Evolutionary conservation across 768 basidiomycete genomes (phyloP).

Genomic region (Phallus indusiatus): DNA sequence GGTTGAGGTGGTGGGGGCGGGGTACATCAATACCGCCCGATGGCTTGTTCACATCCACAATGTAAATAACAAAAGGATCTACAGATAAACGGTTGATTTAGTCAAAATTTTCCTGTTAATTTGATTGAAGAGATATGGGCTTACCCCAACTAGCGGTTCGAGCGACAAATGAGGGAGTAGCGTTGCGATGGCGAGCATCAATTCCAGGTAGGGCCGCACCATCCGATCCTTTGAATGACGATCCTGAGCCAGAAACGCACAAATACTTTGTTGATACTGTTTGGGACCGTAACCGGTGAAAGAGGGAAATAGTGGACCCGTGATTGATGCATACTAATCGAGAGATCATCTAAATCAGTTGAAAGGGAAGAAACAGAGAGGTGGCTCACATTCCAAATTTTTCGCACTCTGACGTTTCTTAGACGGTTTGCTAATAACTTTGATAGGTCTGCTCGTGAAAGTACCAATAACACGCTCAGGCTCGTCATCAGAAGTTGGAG

Average conservation of each 20-base stretch:
- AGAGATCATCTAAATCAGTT: conserved; percentile 11
- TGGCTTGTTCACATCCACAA: conserved; percentile 86
- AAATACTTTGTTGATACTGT: conserved; percentile 95
- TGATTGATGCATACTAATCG: conserved; percentile 83
- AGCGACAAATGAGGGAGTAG: conserved; percentile 80
- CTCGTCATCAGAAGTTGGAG: conserved; percentile 70
- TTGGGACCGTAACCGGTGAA: conserved; percentile 92
- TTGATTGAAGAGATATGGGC: conserved; percentile 17
- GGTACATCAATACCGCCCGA: conserved; percentile 67
- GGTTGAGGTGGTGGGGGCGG: conserved; percentile 73
- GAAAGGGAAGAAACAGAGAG: conserved; percentile 13
- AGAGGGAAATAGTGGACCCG: conserved; percentile 89
- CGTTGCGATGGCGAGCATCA: conserved; percentile 58
- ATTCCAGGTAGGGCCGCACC: conserved; percentile 79
- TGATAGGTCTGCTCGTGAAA: conserved; percentile 92
- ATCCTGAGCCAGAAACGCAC: conserved; percentile 87
- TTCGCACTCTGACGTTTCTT: conserved; percentile 94
- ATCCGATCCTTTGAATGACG: conserved; percentile 90
- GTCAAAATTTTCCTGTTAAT: background rate
- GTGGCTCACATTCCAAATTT: conserved; percentile 74
- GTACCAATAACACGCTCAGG: conserved; percentile 77
- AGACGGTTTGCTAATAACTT: conserved; percentile 96
- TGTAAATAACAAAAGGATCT: conserved; percentile 96
- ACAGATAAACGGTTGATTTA: conserved; percentile 5
- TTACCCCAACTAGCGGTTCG: conserved; percentile 85